A percentile compares a stretch with the other conserved stretches of the same genome.
Conservation (phyloP, 331 rosid species). For the Erythrophleum ivorense region DNA sequence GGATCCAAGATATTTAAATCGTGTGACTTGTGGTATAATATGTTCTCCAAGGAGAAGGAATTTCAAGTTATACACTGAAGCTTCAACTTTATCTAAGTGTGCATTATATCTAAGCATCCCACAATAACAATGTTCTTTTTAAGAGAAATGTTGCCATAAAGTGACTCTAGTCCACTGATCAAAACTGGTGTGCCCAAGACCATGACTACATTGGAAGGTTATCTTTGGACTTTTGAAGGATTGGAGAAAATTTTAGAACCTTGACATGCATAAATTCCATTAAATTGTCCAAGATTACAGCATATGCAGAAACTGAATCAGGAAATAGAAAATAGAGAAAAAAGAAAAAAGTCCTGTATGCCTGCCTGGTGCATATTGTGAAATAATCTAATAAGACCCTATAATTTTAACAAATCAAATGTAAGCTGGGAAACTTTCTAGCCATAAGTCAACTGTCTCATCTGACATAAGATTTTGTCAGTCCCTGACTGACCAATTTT, state of each 20-base stretch:
- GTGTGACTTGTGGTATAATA: too few species aligned
- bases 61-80: neutral
- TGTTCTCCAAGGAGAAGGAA: neutral
- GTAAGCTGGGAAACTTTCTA: neutral
- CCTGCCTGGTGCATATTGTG: neutral
- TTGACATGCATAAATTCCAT: neutral
- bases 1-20: too few species aligned
- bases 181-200: neutral
- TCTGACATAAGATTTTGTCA: neutral
- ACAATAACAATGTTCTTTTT: neutral
- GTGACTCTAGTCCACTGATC: neutral
- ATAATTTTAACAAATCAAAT: neutral
- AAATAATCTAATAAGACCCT: neutral
- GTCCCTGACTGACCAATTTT: neutral
- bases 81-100: neutral
- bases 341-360: neutral
- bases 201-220: neutral
- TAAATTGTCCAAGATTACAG: neutral
- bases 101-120: neutral
- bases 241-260: neutral
- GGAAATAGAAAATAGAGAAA: neutral
- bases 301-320: neutral
- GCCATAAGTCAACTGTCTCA: neutral
- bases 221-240: neutral
- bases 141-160: neutral